Evolutionary conservation across 176 grass and related monocot species (phyloP), one percentile per base, ranked within the genome.

Genomic region (Oryza coarctata): DNA sequence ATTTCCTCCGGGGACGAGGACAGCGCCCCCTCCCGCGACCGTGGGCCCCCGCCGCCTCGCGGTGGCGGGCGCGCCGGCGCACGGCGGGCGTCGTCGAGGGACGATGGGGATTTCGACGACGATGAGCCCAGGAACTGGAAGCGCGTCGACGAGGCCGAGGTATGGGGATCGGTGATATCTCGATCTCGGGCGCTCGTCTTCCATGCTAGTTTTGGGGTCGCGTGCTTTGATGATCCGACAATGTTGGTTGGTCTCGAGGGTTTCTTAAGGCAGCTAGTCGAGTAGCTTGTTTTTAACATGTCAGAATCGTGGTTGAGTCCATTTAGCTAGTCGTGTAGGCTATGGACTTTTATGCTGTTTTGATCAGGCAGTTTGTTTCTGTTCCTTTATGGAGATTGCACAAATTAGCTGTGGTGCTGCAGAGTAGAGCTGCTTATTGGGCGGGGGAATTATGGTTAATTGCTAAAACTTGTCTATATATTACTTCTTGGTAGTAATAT

Each of bases 1-100:
- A 98, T 98, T 63, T 98, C 96, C 29, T 98, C 96, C 27, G 96
- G 96, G 39, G 96, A 98, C 35, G 96, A 98, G 89, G 90, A 98
- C 71, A 58, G 34, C 65, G n/a, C 74, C 40, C 76, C 68, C 36
- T 60, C 84, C 29, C 90, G 88, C 67, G 92, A 94, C 22, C 95
- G 88, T 25, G 79, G 55, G 0, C 80, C 55, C 40, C 89, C 87
- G 68, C 89, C 81, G 20, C 86, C 83, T 11, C 76, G 84, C 63
- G 82, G 86, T 12, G 87, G 67, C 49, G 86, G n/a, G 2, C 84
- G 96, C 63, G 72, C 90, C 9, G 81, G 86, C 1, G 90, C 87
- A 12, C 86, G 89, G 32, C 83, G 60, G 77, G 75, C 74, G 12
- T 79, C 91, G 41, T 87, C 87, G 34, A 80, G 83, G 83, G 93